Evolutionary conservation across 176 grass and related monocot species (phyloP).

Genomic region (Tuctoria greenei): DNA sequence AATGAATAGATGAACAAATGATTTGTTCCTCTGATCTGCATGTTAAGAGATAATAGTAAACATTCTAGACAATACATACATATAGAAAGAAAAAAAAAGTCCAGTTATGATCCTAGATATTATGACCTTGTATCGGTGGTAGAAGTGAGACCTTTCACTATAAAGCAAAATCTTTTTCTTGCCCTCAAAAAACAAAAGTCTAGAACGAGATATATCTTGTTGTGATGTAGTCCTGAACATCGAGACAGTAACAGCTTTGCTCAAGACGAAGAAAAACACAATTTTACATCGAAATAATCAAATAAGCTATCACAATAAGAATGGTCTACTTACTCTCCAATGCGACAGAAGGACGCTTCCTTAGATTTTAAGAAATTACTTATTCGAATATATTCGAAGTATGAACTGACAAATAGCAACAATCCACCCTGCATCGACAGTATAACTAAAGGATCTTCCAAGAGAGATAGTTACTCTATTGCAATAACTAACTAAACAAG

Average conservation of each 20-base stretch:
- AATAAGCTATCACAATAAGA: slow-evolving; percentile 22
- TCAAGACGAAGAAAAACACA: slow-evolving; percentile 7
- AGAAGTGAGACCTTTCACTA: slow-evolving; percentile 97
- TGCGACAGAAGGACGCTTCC: slow-evolving; percentile 81
- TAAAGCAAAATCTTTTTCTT: slow-evolving; percentile 92
- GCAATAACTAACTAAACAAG: slow-evolving; percentile 8
- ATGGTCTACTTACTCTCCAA: slow-evolving; percentile 78
- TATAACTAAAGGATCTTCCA: slow-evolving; percentile 26
- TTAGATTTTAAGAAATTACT: slow-evolving; percentile 78
- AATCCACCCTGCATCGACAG: slow-evolving; percentile 70
- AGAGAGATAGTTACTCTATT: slow-evolving; percentile 14
- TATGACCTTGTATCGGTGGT: slow-evolving; percentile 92
- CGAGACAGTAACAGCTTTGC: slow-evolving; percentile 31
- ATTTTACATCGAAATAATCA: neutral
- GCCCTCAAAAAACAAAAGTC: slow-evolving; percentile 93
- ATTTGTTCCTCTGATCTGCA: slow-evolving; percentile 74
- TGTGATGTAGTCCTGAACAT: slow-evolving; percentile 66
- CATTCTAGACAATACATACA: neutral
- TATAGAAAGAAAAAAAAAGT: neutral
- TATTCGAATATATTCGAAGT: slow-evolving; percentile 84
- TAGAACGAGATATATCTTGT: slow-evolving; percentile 87
- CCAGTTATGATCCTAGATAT: neutral
- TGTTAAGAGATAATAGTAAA: slow-evolving; percentile 26
- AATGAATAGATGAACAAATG: slow-evolving; percentile 88
- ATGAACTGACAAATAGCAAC: slow-evolving; percentile 82